Base-by-base conservation (phyloP, 2,329 filamentous ascomycete species). In the Pseudocercospora eumusae region DNA sequence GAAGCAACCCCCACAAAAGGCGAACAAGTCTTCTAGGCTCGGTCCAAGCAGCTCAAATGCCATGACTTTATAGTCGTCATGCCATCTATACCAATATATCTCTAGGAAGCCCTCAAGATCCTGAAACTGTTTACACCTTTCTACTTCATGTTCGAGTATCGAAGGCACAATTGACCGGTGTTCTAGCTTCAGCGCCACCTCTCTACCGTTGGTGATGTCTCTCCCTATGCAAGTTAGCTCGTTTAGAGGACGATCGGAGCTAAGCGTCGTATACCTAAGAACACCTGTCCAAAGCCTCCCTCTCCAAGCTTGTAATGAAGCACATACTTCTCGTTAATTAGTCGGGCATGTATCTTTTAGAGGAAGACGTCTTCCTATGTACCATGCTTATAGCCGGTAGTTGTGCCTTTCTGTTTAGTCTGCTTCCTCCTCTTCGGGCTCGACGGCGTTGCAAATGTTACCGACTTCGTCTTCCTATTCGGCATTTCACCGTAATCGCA, bases 121-220 rank as follows among this genome's bases (percentile, higher is more conserved):
- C 33, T 40, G 28, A 28, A 55, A 18, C 21, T 55, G 8, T 23
- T 55, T 42, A 42, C 20, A 55, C 20, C 28, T 55, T 23, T 55
- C 40, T 57, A 10, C 31, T 44, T 44, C 25, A 27, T 10, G 23
- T 25, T 47, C 7, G 7, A 57, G 20, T 27, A 55, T 40, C 20
- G 36, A 60, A 21, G 33, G 31, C n/a, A 27, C 54, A 5, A 20
- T 13, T n/a, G 40, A 31, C 21, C 20, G 21, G 44, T 61, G 45
- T 54, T 61, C 59, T 15, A 61, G 31, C 25, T 61, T 61, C 23
- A 61, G 59, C 21, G 45, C 54, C 4, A 61, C 59, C 31, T 61
- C 55, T 54, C 52, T 10, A 28, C 55, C 23, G n/a, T 44, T 57
- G 7, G 42, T 31, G 36, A 53, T 28, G 31, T 57, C 54, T 31